Evolutionary conservation across 1,284 basidiomycete species (phyloP).

Genomic region (Cerrena zonata): DNA sequence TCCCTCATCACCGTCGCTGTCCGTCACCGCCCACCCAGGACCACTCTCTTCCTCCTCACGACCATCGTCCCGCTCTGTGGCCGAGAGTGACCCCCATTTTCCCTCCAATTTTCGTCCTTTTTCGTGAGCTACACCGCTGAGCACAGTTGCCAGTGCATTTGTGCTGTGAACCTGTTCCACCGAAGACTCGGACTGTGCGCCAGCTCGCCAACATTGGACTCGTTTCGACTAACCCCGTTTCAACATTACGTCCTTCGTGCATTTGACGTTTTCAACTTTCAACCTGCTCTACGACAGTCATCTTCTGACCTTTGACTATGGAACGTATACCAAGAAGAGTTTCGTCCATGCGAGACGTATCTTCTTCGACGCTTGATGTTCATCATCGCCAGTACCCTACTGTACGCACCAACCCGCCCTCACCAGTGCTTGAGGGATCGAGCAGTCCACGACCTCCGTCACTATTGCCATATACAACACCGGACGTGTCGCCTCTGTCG

Average conservation of each 20-base stretch:
- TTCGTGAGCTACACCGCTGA: neutral
- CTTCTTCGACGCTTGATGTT: conserved; percentile 29
- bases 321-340: conserved; percentile 21
- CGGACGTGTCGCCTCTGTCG: conserved; percentile 19
- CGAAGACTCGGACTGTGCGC: neutral
- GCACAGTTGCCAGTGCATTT: neutral
- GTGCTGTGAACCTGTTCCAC: too few species aligned
- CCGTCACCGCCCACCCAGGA: conserved; percentile 14
- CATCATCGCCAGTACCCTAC: conserved; percentile 39
- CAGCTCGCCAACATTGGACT: neutral
- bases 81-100: conserved; percentile 10
- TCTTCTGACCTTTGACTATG: conserved; percentile 1
- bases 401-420: conserved; percentile 31
- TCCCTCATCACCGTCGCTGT: neutral
- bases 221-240: neutral
- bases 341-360: conserved; percentile 26
- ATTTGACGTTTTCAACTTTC: neutral
- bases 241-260: too few species aligned
- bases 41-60: too few species aligned
- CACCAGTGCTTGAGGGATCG: conserved; percentile 30
- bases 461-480: conserved; percentile 29
- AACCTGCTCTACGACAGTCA: too few species aligned
- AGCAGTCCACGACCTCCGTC: conserved; percentile 35
- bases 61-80: conserved; percentile 10
- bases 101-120: conserved; percentile 7